phyloP scores from a whole-genome alignment of 73 alveolate species.

The Durusdinium trenchii region DNA sequence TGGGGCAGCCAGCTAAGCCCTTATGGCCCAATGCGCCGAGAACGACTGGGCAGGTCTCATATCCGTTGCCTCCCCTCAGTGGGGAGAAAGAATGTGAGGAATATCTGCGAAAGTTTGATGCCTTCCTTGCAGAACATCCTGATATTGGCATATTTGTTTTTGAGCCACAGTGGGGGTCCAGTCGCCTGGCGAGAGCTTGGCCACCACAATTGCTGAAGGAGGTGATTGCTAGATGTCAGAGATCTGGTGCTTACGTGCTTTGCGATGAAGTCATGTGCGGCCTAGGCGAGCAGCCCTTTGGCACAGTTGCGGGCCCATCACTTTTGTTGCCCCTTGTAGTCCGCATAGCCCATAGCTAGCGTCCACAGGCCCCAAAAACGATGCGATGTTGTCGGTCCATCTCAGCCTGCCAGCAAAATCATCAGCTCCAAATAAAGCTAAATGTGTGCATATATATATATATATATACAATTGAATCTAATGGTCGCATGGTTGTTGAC shows the following conservation, averaged over 20 bases:
- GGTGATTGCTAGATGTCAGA: constrained; percentile 25
- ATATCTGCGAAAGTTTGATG: background rate
- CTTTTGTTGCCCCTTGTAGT: too few species aligned
- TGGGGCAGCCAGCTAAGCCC: constrained; percentile 85
- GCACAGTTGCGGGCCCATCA: too few species aligned
- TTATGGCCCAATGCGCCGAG: constrained; percentile 71
- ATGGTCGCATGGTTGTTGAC: too few species aligned
- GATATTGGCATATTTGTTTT: constrained; percentile 43
- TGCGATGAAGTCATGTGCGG: constrained; percentile 94
- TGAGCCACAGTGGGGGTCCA: constrained; percentile 95
- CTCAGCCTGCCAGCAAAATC: too few species aligned
- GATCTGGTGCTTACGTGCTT: background rate
- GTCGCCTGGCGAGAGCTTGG: constrained; percentile 66
- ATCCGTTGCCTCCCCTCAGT: background rate
- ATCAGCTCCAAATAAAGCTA: too few species aligned
- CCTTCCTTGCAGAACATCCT: constrained; percentile 6
- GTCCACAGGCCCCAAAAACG: too few species aligned
- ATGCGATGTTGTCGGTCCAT: too few species aligned
- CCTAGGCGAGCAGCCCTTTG: background rate
- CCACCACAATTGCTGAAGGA: constrained; percentile 15
- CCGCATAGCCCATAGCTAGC: too few species aligned
- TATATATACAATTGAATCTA: too few species aligned
- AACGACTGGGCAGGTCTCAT: constrained; percentile 38
- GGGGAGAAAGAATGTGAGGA: background rate
- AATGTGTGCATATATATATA: too few species aligned